Base-by-base conservation (phyloP, 345 rosid genomes). In the Arabidopsis arenosa region DNA sequence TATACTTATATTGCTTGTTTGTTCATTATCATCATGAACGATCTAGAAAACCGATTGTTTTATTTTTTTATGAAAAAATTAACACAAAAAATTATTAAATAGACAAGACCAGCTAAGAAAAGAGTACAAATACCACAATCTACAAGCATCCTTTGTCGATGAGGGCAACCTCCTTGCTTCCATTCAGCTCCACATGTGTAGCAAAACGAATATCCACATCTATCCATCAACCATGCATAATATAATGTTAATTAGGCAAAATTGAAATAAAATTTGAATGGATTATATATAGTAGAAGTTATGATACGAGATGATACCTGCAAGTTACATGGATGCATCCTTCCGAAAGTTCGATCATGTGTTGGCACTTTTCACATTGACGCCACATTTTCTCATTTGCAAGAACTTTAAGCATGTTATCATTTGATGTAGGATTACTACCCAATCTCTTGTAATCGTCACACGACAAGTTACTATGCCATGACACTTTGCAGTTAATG, bases 131-230 rank as follows among this genome's bases (percentile, higher is more conserved):
- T 1, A 44, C 15, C 2, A 44, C 15, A 15, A 15, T 3, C 53
- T 10, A 15, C 13, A 41, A 3, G 1, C 1, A 11, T 41, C 45
- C 5, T 41, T 41, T 41, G 45, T 47, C 39, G 39, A 36, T 36
- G 52, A 26, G 59, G 7, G 17, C 59, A 54, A 54, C 15, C 59
- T 30, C 18, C 10, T 30, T 1, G 39, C 49, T 56, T 77, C 85
- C 85, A 85, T 54, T 79, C 63, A 23, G 85, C 83, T 41, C 88
- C 88, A 68, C 86, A 83, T 2, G 71, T 79, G 44, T 85, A 83
- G 75, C 86, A 85, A 54, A 85, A 85, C 84, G 17, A 13, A 44
- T 13, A 13, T 15, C 48, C 48, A 44, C 49, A 45, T 5, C 49
- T 45, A 45, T 45, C 17, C 8, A 51, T 4, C 5, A 51, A 51